These are phyloP conservation scores for Tetracentron sinense DNA, from an alignment of 164 flowering plant genomes.

Conservation along the genomic window DNA sequence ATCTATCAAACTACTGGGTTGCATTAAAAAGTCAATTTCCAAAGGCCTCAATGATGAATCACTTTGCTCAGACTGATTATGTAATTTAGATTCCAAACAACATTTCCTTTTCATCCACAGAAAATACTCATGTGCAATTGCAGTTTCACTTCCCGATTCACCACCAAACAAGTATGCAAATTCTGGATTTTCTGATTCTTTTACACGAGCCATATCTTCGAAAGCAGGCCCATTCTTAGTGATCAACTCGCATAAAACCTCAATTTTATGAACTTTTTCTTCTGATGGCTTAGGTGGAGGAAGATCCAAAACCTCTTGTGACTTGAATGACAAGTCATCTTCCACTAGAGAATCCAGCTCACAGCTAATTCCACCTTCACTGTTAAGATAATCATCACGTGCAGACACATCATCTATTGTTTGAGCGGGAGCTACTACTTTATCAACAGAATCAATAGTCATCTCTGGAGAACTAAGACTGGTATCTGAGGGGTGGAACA, in stretches of 20 bases:
- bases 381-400: conserved; percentile 1
- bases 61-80: conserved; percentile 13
- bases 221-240: conserved; percentile 47
- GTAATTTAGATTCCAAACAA: conserved; percentile 12
- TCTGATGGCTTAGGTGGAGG: conserved; percentile 47
- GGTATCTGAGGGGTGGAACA: conserved; percentile 1
- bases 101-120: conserved; percentile 48
- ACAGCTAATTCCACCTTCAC: conserved; percentile 14
- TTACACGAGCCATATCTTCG: conserved; percentile 35
- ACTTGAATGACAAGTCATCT: conserved; percentile 12
- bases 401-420: conserved; percentile 8
- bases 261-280: conserved; percentile 37
- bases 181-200: conserved; percentile 41
- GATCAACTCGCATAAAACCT: conserved; percentile 43
- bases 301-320: conserved; percentile 13
- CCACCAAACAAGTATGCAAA: conserved; percentile 55
- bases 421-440: conserved; percentile 2
- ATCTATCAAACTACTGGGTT: conserved; percentile 11
- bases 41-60: conserved; percentile 15
- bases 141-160: conserved; percentile 53
- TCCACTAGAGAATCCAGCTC: conserved; percentile 10
- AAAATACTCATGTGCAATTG: conserved; percentile 48
- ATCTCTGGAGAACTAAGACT: conserved; percentile 5
- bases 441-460: conserved; percentile 11
- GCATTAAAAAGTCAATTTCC: conserved; percentile 16